Conservation (phyloP, 2,329 filamentous ascomycete genomes). For the Diaporthe vaccinii region DNA sequence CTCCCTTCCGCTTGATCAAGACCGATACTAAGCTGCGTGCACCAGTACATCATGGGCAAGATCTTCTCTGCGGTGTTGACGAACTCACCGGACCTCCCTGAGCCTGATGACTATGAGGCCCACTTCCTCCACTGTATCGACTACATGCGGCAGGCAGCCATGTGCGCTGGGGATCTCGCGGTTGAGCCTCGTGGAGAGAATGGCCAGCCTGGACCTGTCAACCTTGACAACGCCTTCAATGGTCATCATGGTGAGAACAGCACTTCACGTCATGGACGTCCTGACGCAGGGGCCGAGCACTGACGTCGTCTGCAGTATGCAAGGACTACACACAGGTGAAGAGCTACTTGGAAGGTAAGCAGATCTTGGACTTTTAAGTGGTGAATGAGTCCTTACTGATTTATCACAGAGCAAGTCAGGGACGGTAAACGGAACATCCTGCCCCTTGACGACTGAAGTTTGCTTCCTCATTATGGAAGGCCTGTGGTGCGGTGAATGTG, state of each 20-base stretch:
- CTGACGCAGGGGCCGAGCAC: not conserved
- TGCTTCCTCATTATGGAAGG: not conserved
- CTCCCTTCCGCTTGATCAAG: not conserved
- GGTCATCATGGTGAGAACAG: conserved; percentile 44
- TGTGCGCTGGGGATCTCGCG: conserved; percentile 46
- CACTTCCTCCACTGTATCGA: conserved; percentile 55
- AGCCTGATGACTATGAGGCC: conserved; percentile 46
- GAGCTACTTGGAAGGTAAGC: conserved; percentile 44
- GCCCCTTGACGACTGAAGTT: conserved; percentile 27
- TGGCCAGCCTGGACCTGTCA: conserved; percentile 44
- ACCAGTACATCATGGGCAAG: conserved; percentile 52
- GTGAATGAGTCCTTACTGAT: not conserved
- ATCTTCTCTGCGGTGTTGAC: conserved; percentile 49
- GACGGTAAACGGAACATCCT: conserved; percentile 35
- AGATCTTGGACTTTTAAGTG: not conserved
- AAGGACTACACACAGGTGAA: conserved; percentile 46
- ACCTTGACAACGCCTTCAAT: conserved; percentile 45
- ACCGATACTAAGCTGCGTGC: not conserved
- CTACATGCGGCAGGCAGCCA: conserved; percentile 47
- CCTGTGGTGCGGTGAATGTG: not conserved
- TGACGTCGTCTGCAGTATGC: conserved; percentile 40
- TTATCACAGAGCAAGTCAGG: conserved; percentile 28
- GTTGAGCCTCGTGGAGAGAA: conserved; percentile 45
- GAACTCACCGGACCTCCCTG: conserved; percentile 30
- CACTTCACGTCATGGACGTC: not conserved